Evolutionary conservation across 2,329 filamentous ascomycete species (phyloP), one percentile per base, ranked within the genome.

Genomic region (Colletotrichum filicis): DNA sequence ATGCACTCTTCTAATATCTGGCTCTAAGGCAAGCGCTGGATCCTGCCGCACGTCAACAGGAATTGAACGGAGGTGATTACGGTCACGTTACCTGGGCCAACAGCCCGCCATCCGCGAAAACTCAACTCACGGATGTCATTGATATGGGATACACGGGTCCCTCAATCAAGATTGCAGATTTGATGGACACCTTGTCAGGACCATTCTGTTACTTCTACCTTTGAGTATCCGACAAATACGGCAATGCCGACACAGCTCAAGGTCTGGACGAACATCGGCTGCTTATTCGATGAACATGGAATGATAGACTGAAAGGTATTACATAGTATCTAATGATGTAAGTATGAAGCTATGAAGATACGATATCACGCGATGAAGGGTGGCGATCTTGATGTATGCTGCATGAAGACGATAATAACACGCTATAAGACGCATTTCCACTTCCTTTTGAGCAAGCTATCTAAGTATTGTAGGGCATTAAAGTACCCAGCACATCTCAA

Each of bases 181-280:
- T 80, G 62, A 81, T 82, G 79, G 78, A 78, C 22, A 80, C 79
- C 0, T 74, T 76, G 8, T 74, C 68, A 0, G 79, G 78, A 0
- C 77, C 77, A 0, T 74, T 80, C 14, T 81, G 79, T 63, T 81
- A 80, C 61, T 80, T 79, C 35, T 82, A 80, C 52, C 71, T 78
- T 11, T 80, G 37, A 73, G 16, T 6, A 16, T 42, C 37, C 16
- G 37, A 42, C 37, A 19, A 19, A 42, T 3, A 16, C 19, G 37
- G 37, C 37, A 19, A 42, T 19, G 14, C 37, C 6, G 16, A 42
- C 14, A 16, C 6, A 16, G 5, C 37, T 42, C 16, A 19, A 5
- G 16, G 37, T 42, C 37, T 7, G 37, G 37, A 42, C 19, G 3
- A 19, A 42, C 6, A 42, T 42, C 37, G 37, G 12, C 37, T 16